A percentile compares a stretch with the other conserved stretches of the same genome.
These are phyloP conservation scores for Leishmania lainsoni DNA, from an alignment of 208 protist genomes.

Conservation along the genomic window DNA sequence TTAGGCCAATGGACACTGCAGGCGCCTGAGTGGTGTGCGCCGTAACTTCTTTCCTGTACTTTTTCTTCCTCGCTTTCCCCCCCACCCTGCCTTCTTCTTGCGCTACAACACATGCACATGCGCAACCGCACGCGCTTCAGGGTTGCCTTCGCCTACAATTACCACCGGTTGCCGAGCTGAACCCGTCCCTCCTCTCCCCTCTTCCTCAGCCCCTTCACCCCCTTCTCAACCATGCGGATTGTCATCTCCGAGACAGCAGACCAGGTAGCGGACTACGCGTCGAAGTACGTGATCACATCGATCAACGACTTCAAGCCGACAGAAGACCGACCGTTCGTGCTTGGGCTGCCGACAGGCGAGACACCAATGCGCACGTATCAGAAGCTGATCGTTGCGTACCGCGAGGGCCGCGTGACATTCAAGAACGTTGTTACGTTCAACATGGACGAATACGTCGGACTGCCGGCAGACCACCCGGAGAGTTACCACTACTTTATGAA, in stretches of 20 bases:
- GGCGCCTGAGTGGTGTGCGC: background rate
- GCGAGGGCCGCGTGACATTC: constrained; percentile 89
- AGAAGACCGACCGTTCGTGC: constrained; percentile 84
- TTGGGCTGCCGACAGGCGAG: constrained; percentile 93
- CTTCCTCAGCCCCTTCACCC: background rate
- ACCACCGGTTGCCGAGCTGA: background rate
- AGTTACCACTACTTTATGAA: constrained; percentile 97
- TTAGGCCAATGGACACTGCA: background rate
- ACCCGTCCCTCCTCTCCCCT: background rate
- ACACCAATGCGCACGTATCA: constrained; percentile 92
- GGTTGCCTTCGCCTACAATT: background rate
- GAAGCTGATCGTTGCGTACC: constrained; percentile 83
- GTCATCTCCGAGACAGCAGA: constrained; percentile 79
- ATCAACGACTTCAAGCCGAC: constrained; percentile 89
- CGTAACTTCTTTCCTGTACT: background rate
- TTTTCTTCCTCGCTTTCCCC: background rate
- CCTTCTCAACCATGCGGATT: constrained; percentile 79
- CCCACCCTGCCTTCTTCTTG: background rate
- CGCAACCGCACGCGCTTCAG: background rate
- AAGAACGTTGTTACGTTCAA: constrained; percentile 95
- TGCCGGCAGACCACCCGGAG: constrained; percentile 91
- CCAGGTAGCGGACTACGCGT: constrained; percentile 71
- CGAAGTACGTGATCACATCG: constrained; percentile 85
- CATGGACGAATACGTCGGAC: constrained; percentile 96
- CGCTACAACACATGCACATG: background rate